Evolutionary conservation across 2,329 filamentous ascomycete genomes (phyloP).

Genomic region (Blastomyces percursus): DNA sequence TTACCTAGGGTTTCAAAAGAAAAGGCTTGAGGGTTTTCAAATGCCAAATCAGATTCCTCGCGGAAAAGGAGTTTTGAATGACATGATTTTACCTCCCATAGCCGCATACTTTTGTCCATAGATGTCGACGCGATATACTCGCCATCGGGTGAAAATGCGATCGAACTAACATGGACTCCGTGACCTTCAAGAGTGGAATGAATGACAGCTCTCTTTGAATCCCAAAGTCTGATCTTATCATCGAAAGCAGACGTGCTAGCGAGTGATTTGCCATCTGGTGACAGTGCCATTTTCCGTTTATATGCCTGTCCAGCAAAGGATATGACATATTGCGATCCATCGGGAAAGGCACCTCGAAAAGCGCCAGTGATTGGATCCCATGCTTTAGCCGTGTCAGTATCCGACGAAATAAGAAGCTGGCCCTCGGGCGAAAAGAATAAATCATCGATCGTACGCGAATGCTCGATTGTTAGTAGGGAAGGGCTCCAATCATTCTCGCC

Average conservation of each 20-base stretch:
- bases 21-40: not conserved
- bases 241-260: not conserved
- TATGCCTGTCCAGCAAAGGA: not conserved
- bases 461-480: not conserved
- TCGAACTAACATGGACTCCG: not conserved
- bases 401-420: not conserved
- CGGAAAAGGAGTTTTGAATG: not conserved
- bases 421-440: not conserved
- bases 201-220: not conserved
- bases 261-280: not conserved
- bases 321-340: not conserved
- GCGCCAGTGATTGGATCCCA: not conserved
- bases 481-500: not conserved
- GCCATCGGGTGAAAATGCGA: not conserved
- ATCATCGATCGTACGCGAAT: not conserved
- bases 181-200: slow-evolving; percentile 4
- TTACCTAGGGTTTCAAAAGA: too few relatives aligned
- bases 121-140: not conserved
- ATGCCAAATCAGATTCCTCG: not conserved
- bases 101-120: not conserved
- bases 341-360: not conserved
- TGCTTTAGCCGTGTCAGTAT: not conserved
- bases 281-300: not conserved
- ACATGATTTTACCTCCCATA: not conserved
- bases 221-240: not conserved